Evolutionary conservation across 2,329 filamentous ascomycete genomes (phyloP).

Genomic region (Aspergillus jensenii): DNA sequence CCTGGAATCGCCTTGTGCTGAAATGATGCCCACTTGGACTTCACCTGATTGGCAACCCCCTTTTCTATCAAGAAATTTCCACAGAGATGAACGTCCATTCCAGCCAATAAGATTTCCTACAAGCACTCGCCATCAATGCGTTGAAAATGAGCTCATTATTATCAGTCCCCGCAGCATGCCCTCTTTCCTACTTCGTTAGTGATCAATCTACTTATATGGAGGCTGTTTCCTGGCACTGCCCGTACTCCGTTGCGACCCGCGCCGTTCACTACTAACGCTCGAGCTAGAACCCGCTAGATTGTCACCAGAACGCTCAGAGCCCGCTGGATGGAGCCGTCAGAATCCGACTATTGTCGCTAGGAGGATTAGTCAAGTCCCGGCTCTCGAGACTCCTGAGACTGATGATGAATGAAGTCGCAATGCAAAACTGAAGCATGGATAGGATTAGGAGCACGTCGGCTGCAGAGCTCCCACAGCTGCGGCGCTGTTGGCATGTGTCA

Average conservation of each 20-base stretch:
- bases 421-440: not conserved
- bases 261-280: constrained; percentile 18
- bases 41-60: constrained; percentile 2
- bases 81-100: constrained; percentile 11
- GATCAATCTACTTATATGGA: not conserved
- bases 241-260: constrained; percentile 12
- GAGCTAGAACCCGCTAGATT: constrained; percentile 36
- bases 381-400: not conserved
- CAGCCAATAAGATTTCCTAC: constrained; percentile 7
- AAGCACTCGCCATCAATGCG: not conserved
- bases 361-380: not conserved
- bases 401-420: not conserved
- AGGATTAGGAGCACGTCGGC: not conserved
- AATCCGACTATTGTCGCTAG: constrained; percentile 13
- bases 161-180: not conserved
- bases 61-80: constrained; percentile 5
- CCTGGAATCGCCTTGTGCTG: not conserved
- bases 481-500: not conserved
- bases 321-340: constrained; percentile 21
- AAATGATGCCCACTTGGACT: not conserved
- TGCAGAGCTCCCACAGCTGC: not conserved
- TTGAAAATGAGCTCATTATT: constrained; percentile 2
- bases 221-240: not conserved
- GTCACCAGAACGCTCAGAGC: constrained; percentile 22
- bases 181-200: constrained; percentile 6